Conservation (phyloP, 352 stramenopile genomes). For the Globisporangium alternatum region DNA sequence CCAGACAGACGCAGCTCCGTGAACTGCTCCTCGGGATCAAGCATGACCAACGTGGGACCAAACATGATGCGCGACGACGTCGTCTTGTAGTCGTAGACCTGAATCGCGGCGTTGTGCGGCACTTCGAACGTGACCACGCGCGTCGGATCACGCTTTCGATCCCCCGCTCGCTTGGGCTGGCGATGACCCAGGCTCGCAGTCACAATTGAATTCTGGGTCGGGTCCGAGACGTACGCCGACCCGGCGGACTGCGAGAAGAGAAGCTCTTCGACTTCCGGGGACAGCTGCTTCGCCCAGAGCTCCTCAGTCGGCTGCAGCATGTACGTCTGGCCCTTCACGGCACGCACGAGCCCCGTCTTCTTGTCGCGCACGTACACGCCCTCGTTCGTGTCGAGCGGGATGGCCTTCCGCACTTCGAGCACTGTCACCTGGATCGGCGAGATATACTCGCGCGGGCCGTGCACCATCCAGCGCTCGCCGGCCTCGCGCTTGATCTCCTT, state of each 20-base stretch:
- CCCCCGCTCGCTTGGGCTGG: background rate
- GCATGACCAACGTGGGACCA: slow-evolving; percentile 75
- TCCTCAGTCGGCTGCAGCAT: slow-evolving; percentile 81
- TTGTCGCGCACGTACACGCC: slow-evolving; percentile 76
- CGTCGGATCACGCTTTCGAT: slow-evolving; percentile 47
- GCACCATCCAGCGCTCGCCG: slow-evolving; percentile 80
- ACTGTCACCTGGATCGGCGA: slow-evolving; percentile 74
- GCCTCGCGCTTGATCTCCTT: slow-evolving; percentile 49
- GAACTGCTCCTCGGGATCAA: slow-evolving; percentile 81
- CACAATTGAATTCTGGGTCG: slow-evolving; percentile 22
- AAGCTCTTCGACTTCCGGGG: slow-evolving; percentile 63
- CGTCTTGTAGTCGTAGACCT: slow-evolving; percentile 86
- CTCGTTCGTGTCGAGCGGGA: slow-evolving; percentile 78
- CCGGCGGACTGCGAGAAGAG: slow-evolving; percentile 50
- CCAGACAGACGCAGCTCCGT: slow-evolving; percentile 71
- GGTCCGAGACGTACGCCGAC: slow-evolving; percentile 61
- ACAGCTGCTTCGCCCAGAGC: slow-evolving; percentile 65
- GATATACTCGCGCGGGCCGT: slow-evolving; percentile 78
- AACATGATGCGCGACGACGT: slow-evolving; percentile 80
- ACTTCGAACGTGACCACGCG: slow-evolving; percentile 79
- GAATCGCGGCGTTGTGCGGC: slow-evolving; percentile 75
- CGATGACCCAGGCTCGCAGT: background rate
- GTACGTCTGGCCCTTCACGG: slow-evolving; percentile 75
- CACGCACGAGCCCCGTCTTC: slow-evolving; percentile 69
- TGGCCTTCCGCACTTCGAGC: slow-evolving; percentile 70